Base-by-base conservation (phyloP, 192 early-diverging fungal species). In the Martensiomyces pterosporus region DNA sequence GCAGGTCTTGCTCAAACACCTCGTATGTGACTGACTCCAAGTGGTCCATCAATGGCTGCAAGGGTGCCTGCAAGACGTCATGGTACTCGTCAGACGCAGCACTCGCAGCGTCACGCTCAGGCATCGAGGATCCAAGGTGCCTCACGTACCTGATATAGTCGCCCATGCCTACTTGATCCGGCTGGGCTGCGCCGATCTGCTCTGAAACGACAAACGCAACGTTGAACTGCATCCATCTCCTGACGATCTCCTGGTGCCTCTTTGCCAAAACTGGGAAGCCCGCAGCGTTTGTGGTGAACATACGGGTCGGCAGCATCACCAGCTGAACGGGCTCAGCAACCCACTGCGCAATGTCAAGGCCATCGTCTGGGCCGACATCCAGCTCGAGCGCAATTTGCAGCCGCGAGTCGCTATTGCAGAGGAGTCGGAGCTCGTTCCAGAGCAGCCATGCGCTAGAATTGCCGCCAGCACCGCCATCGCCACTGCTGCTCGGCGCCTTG, bases 1-100 rank as follows among this genome's bases (percentile, higher is more conserved):
- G 80, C 12, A 87, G 86, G 67, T 97, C 93, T 39, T 85, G 87
- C 63, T 98, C 97, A 76, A 98, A 99, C 0, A 89, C 89, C 69
- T 93, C 90, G 69, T 99, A 99, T 2, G 93, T 97, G 4, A 79
- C 83, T 7, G 89, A 88, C 39, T 92, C 93, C 24, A 99, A 77
- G 53, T 99, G 89, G 52, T 98, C 91, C 84, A 92, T 92, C 19
- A 99, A 74, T 9, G 97, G 97, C 80, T 92, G 73, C 15, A 94
- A 66, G 15, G 89, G 89, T 24, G 82, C 78, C 71, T 93, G 89
- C 17, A 92, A 60, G 48, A 85, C 93, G 54, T 99, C 97, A 41
- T 91, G 86, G 56, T 96, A 97, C 17, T 85, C 93, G 4, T 61
- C 70, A 2, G 91, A 86, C 9, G 56, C 59, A 9, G 26, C 36